Conservation (phyloP, 352 stramenopile genomes). For the Globisporangium polare region DNA sequence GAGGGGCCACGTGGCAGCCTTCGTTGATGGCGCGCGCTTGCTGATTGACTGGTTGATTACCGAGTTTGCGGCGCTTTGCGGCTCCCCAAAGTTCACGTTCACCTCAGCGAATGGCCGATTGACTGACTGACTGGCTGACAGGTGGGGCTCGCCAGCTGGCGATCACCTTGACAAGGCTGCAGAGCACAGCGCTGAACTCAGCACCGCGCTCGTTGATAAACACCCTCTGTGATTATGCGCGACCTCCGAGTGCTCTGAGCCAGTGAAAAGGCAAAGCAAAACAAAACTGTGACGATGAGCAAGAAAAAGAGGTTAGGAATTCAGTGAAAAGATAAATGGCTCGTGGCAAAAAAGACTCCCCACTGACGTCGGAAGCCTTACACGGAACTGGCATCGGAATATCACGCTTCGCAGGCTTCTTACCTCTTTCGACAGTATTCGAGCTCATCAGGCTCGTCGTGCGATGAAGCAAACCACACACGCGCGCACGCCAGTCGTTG, state of each 20-base stretch:
- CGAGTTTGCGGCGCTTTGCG: not conserved
- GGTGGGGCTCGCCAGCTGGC: not conserved
- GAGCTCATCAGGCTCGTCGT: too few relatives aligned
- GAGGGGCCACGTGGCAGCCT: not conserved
- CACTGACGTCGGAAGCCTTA: too few relatives aligned
- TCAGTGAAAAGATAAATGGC: too few relatives aligned
- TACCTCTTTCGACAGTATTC: too few relatives aligned
- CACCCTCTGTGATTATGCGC: not conserved
- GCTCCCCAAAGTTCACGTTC: not conserved
- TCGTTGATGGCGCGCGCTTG: not conserved
- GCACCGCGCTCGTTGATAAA: not conserved
- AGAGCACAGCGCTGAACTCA: too few relatives aligned
- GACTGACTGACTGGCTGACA: not conserved
- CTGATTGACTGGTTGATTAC: not conserved
- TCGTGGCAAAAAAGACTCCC: too few relatives aligned
- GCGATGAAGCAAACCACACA: too few relatives aligned
- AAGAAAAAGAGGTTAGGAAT: too few relatives aligned
- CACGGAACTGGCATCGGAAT: too few relatives aligned
- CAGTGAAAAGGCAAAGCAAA: not conserved
- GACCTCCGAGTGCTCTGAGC: too few relatives aligned
- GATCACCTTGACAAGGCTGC: constrained; percentile 1
- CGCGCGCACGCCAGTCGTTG: too few relatives aligned
- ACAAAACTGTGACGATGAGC: not conserved
- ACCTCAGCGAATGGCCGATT: not conserved
- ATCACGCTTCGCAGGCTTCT: too few relatives aligned